phyloP scores from a whole-genome alignment of 352 stramenopile species.

The Aphanomyces cochlioides region DNA sequence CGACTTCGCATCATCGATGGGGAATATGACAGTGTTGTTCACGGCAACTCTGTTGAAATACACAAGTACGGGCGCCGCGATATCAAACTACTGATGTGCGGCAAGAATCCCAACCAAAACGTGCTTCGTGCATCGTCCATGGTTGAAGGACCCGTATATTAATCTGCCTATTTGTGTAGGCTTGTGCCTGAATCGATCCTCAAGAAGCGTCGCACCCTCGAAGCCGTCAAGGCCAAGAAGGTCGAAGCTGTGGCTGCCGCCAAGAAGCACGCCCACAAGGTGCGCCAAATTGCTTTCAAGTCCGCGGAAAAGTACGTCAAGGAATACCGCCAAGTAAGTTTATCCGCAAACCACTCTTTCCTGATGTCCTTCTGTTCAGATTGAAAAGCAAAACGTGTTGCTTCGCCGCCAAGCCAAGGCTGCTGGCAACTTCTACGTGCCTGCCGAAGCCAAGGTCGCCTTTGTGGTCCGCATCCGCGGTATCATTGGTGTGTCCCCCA shows the following conservation, averaged over 20 bases:
- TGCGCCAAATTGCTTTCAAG: conserved; percentile 89
- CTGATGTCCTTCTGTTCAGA: conserved; percentile 35
- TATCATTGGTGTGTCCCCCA: conserved; percentile 94
- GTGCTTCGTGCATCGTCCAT: neutral
- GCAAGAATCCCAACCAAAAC: neutral
- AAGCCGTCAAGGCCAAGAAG: conserved; percentile 86
- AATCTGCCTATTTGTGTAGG: conserved; percentile 42
- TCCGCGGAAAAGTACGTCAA: conserved; percentile 98
- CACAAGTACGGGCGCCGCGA: conserved; percentile 20
- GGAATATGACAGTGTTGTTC: conserved; percentile 30
- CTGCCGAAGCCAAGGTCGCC: conserved; percentile 96
- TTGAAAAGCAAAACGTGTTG: conserved; percentile 90
- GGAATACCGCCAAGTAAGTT: conserved; percentile 92
- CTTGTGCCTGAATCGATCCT: conserved; percentile 87
- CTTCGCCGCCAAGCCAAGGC: conserved; percentile 95
- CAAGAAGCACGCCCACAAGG: conserved; percentile 83
- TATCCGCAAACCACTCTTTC: neutral
- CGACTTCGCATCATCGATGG: conserved; percentile 18
- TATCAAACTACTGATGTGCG: neutral
- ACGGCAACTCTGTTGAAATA: conserved; percentile 30
- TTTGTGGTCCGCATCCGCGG: conserved; percentile 98
- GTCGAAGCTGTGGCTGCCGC: conserved; percentile 63
- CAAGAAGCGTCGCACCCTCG: conserved; percentile 87
- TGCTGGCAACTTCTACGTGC: conserved; percentile 96
- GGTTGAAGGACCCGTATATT: conserved; percentile 11